phyloP scores from a whole-genome alignment of 805 yeast species.

The Suhomyces vadensis region DNA sequence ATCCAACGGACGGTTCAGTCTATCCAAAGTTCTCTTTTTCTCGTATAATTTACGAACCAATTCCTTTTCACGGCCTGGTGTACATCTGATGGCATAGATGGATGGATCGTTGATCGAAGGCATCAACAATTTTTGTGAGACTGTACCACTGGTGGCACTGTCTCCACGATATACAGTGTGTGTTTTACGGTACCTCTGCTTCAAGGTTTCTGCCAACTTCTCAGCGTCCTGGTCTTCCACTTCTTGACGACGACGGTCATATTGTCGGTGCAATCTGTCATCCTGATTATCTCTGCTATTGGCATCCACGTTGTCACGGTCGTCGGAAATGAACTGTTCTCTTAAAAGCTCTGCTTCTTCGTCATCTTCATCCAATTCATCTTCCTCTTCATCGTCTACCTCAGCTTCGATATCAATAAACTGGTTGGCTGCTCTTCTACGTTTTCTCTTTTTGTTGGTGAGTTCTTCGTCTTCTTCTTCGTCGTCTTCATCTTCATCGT shows the following conservation, averaged over 20 bases:
- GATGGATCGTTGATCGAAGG: conserved; percentile 97
- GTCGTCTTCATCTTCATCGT: conserved; percentile 49
- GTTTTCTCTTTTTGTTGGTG: conserved; percentile 45
- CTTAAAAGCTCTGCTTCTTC: conserved; percentile 84
- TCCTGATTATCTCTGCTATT: conserved; percentile 41
- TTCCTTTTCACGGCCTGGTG: conserved; percentile 91
- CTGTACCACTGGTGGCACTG: conserved; percentile 58
- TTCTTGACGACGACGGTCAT: conserved; percentile 84
- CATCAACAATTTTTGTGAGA: conserved; percentile 87
- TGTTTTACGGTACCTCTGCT: conserved; percentile 88
- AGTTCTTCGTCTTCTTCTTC: conserved; percentile 52
- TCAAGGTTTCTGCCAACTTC: conserved; percentile 84
- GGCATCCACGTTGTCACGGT: conserved; percentile 49
- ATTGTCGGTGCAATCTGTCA: conserved; percentile 86
- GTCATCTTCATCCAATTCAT: conserved; percentile 83
- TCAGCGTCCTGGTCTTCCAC: conserved; percentile 95
- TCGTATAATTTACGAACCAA: conserved; percentile 81
- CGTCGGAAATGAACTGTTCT: conserved; percentile 80
- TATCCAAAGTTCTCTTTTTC: conserved; percentile 75
- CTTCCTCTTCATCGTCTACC: conserved; percentile 97
- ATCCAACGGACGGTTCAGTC: conserved; percentile 75
- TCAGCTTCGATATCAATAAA: conserved; percentile 98
- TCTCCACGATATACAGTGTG: conserved; percentile 84
- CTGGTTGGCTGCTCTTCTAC: conserved; percentile 64
- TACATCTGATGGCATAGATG: conserved; percentile 92